Evolutionary conservation across 2,329 filamentous ascomycete genomes (phyloP).

Genomic region (Penicillium oxalicum): DNA sequence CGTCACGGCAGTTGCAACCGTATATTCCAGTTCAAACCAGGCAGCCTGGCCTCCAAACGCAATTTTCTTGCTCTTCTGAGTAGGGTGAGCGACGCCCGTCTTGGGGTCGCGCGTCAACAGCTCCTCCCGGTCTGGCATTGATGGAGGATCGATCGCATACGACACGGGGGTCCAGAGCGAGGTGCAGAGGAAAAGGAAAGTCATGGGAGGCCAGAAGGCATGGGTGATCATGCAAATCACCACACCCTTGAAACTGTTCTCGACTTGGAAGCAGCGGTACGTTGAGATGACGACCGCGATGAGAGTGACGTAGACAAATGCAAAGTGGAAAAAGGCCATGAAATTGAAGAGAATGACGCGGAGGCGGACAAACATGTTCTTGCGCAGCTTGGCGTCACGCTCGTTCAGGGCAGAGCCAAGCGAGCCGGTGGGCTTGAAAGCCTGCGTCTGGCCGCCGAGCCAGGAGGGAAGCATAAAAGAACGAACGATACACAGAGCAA

Average conservation of each 20-base stretch:
- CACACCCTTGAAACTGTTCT: slow-evolving; percentile 36
- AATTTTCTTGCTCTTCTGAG: slow-evolving; percentile 48
- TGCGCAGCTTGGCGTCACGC: slow-evolving; percentile 42
- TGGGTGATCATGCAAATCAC: slow-evolving; percentile 53
- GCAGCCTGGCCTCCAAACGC: slow-evolving; percentile 50
- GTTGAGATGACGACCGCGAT: slow-evolving; percentile 47
- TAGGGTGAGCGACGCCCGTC: slow-evolving; percentile 45
- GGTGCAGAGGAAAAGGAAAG: slow-evolving; percentile 51
- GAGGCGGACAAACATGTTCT: slow-evolving; percentile 47
- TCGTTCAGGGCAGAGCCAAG: slow-evolving; percentile 53
- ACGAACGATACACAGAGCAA: slow-evolving; percentile 53
- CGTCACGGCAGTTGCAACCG: slow-evolving; percentile 47
- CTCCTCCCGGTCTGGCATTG: slow-evolving; percentile 53
- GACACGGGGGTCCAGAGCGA: slow-evolving; percentile 55
- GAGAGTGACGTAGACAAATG: slow-evolving; percentile 50
- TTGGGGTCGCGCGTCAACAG: slow-evolving; percentile 51
- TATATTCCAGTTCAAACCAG: slow-evolving; percentile 54
- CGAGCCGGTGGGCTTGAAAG: slow-evolving; percentile 57
- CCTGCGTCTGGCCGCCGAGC: slow-evolving; percentile 54
- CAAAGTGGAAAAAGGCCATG: slow-evolving; percentile 51
- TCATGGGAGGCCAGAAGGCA: slow-evolving; percentile 57
- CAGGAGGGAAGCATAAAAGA: slow-evolving; percentile 54
- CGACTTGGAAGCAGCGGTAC: slow-evolving; percentile 46
- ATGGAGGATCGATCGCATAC: slow-evolving; percentile 57
- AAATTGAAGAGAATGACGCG: slow-evolving; percentile 52